These are phyloP conservation scores for Rhodomyrtus psidioides DNA, from an alignment of 441 rosid genomes.

Conservation along the genomic window DNA sequence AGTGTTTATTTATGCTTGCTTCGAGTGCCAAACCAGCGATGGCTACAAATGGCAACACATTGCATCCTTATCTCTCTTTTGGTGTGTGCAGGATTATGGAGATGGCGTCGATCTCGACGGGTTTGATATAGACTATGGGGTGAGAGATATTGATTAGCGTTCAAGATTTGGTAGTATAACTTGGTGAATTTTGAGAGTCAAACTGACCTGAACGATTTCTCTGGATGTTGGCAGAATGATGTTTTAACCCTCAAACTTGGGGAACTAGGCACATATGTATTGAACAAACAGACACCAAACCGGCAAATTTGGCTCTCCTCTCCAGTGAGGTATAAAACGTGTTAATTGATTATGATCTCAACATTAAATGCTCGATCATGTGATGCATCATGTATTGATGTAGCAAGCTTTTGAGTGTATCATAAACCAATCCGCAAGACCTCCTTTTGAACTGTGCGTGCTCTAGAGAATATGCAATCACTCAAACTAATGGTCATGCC, in stretches of 20 bases:
- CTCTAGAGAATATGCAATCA: background rate
- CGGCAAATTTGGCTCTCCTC: constrained; percentile 71
- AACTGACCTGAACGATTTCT: background rate
- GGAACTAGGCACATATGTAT: constrained; percentile 51
- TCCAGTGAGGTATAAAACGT: constrained; percentile 38
- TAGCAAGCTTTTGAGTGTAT: background rate
- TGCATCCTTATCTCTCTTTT: background rate
- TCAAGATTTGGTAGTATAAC: background rate
- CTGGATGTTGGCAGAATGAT: constrained; percentile 44
- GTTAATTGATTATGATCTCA: background rate
- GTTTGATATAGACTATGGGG: constrained; percentile 88
- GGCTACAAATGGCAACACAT: background rate
- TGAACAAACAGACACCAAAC: constrained; percentile 74
- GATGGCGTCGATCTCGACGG: constrained; percentile 74
- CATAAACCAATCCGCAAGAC: background rate
- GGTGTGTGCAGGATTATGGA: constrained; percentile 60
- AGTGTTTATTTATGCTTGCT: background rate
- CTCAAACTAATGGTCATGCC: background rate
- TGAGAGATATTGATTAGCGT: constrained; percentile 17
- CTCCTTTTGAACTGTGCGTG: background rate
- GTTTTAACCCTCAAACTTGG: constrained; percentile 69
- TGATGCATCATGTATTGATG: background rate
- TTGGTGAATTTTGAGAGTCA: background rate
- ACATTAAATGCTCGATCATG: background rate
- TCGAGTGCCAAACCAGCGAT: background rate